Evolutionary conservation across 1,139 yeast species (phyloP), one percentile per base, ranked within the genome.

Genomic region (Magnusiomyces sp.): DNA sequence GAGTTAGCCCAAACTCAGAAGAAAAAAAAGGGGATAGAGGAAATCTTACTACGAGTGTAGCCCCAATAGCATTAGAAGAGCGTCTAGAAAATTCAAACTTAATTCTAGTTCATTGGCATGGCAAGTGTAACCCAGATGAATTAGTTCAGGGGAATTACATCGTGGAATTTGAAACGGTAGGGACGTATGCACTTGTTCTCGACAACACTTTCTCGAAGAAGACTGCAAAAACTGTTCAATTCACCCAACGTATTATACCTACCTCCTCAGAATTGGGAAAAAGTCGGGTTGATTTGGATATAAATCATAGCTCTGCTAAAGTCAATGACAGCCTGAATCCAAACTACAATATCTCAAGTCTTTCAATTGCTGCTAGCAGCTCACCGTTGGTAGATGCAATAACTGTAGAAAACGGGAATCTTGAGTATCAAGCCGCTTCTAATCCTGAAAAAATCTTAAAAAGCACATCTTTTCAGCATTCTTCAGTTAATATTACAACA

Each of bases 161-260:
- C 19, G 83, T 83, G 1, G 63, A 66, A 2, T 69, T 71, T 34
- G 71, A 69, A 20, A 69, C 70, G 38, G 64, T 58, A 10, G 86
- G 87, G 1, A 76, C 81, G 63, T 85, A 79, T 69, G 97, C 97
- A 0, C 83, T 92, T 62, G 83, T 92, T 16, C 83, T 92, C 63
- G 97, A 92, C 66, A 92, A 92, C 65, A 84, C 95, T 1, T 88
- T 90, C 58, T 83, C 95, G 39, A 88, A 87, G 61, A 87, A 83
- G 43, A 84, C 81, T 20, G 81, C 90, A 48, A 92, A 92, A 67
- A 86, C 83, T 54, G 82, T 90, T 1, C 71, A 81, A 51, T 89
- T 89, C 65, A 79, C 83, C 49, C 74, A 77, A 48, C 74, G 74
- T 52, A 34, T 43, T 16, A 20, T 39, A 11, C 31, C 29, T 20